Evolutionary conservation across 306 rosid genomes (phyloP).

Genomic region (Datisca glomerata): DNA sequence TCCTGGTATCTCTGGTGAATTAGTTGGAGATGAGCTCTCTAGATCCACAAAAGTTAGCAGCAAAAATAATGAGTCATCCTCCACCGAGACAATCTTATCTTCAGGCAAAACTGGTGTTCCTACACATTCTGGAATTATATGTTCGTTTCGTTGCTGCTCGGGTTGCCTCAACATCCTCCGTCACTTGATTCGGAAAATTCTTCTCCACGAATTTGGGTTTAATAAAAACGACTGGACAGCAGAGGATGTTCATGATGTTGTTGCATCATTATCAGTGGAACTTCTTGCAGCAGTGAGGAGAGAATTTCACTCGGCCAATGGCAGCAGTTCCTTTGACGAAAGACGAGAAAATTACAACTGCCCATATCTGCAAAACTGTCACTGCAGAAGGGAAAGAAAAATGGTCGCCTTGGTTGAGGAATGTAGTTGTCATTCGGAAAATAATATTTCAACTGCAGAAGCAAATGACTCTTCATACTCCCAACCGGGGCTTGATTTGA

Average conservation of each 20-base stretch:
- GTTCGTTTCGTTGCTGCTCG: constrained; percentile 65
- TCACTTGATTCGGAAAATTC: constrained; percentile 27
- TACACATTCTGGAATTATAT: constrained; percentile 28
- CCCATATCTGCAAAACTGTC: constrained; percentile 19
- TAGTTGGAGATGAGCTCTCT: constrained; percentile 15
- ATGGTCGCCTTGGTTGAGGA: constrained; percentile 25
- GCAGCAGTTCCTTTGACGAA: constrained; percentile 10
- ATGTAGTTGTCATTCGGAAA: constrained; percentile 54
- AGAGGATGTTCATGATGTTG: constrained; percentile 71
- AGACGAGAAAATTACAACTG: constrained; percentile 7
- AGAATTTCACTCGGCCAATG: constrained; percentile 23
- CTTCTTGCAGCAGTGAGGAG: constrained; percentile 56
- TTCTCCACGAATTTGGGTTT: constrained; percentile 24
- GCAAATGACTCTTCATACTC: constrained; percentile 10
- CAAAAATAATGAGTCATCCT: constrained; percentile 9
- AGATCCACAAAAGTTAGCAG: constrained; percentile 15
- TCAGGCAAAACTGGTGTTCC: constrained; percentile 13
- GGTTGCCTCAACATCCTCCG: constrained; percentile 40
- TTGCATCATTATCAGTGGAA: constrained; percentile 55
- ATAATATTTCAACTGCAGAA: constrained; percentile 11
- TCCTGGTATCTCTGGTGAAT: constrained; percentile 14
- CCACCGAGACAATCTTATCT: constrained; percentile 17
- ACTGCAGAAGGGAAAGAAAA: constrained; percentile 17
- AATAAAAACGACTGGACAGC: constrained; percentile 29
- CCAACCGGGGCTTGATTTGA: constrained; percentile 25